A percentile compares a stretch with the other conserved stretches of the same genome.
Conservation (phyloP, 2,329 filamentous ascomycete genomes). For the Bipolaris gigantea region DNA sequence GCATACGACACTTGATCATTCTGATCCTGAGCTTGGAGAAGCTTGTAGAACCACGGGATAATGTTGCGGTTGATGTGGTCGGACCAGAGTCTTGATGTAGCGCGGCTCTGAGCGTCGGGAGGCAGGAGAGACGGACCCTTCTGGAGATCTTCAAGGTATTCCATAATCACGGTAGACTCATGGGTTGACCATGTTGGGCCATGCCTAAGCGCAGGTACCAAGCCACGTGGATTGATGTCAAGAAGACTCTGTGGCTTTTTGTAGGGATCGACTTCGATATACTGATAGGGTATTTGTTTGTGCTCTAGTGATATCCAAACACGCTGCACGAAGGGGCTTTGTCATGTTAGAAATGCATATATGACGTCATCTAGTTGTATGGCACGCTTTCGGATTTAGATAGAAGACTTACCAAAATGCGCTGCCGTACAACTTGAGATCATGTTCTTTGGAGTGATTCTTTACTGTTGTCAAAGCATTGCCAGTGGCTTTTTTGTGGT, state of each 20-base stretch:
- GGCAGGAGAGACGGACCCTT: constrained; percentile 65
- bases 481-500: constrained; percentile 73
- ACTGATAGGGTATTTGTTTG: constrained; percentile 79
- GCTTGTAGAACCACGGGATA: constrained; percentile 73
- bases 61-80: constrained; percentile 80
- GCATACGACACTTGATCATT: constrained; percentile 61
- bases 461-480: constrained; percentile 68
- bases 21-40: constrained; percentile 67
- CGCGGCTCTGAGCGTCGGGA: constrained; percentile 65
- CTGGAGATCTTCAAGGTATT: constrained; percentile 83
- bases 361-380: constrained; percentile 16
- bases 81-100: constrained; percentile 76
- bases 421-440: constrained; percentile 77
- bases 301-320: constrained; percentile 87
- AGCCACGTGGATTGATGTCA: constrained; percentile 73
- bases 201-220: constrained; percentile 76
- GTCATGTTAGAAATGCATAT: constrained; percentile 12
- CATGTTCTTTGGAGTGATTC: constrained; percentile 68
- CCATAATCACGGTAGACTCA: constrained; percentile 79
- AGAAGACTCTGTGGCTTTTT: constrained; percentile 70
- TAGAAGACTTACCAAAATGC: constrained; percentile 70
- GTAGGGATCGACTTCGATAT: constrained; percentile 82
- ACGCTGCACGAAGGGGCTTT: constrained; percentile 78
- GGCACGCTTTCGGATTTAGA: not conserved
- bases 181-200: constrained; percentile 76